phyloP scores from a whole-genome alignment of 176 grass and related monocot genomes.

The Otatea glauca region DNA sequence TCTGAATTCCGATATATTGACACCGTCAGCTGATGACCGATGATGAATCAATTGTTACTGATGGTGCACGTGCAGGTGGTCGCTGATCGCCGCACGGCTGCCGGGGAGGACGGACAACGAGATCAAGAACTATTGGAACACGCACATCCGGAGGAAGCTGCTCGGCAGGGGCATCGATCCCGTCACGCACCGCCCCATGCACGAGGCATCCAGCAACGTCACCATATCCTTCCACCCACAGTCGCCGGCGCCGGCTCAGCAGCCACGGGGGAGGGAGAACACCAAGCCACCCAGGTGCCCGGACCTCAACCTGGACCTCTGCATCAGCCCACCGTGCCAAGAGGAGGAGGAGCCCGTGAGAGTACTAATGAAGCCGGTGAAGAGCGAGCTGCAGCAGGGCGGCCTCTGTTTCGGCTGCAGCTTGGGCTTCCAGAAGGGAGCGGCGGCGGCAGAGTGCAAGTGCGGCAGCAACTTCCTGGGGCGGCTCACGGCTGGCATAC shows the following conservation, averaged over 20 bases:
- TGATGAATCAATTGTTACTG: background rate
- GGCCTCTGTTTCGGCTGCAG: slow-evolving; percentile 64
- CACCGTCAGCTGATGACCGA: background rate
- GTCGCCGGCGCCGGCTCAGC: background rate
- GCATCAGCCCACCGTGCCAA: slow-evolving; percentile 77
- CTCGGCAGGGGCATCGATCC: slow-evolving; percentile 72
- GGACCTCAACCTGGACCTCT: slow-evolving; percentile 90
- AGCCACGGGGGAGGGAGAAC: background rate
- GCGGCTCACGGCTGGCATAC: slow-evolving; percentile 47
- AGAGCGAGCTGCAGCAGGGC: slow-evolving; percentile 23
- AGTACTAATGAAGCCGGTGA: slow-evolving; percentile 34
- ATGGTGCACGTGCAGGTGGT: slow-evolving; percentile 61
- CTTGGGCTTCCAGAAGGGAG: slow-evolving; percentile 46
- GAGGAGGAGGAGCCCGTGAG: slow-evolving; percentile 21
- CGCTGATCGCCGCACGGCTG: slow-evolving; percentile 74
- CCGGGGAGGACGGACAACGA: slow-evolving; percentile 94
- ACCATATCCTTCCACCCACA: slow-evolving; percentile 52
- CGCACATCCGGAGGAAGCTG: slow-evolving; percentile 80
- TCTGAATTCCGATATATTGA: background rate
- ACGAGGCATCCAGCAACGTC: background rate
- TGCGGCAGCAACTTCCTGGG: slow-evolving; percentile 61
- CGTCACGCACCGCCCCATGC: slow-evolving; percentile 72
- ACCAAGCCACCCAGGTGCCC: slow-evolving; percentile 58
- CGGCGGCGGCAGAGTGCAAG: slow-evolving; percentile 44
- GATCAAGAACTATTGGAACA: slow-evolving; percentile 99